Conservation (phyloP, 2,329 filamentous ascomycete species). For the Penicillium sp. region DNA sequence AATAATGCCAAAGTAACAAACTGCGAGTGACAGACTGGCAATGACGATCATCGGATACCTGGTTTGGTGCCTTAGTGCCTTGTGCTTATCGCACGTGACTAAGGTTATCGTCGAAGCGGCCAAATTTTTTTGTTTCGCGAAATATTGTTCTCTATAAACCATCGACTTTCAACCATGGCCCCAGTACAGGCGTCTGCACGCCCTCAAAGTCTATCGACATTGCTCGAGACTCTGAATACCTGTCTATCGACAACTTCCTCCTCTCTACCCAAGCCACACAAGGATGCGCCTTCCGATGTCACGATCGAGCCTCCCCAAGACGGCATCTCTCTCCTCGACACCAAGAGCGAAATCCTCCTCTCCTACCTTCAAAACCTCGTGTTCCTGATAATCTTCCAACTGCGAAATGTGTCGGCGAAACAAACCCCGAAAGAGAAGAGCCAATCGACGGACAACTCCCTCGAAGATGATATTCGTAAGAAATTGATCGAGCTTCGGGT, state of each 20-base stretch:
- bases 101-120: conserved; percentile 10
- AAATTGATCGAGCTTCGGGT: conserved; percentile 91
- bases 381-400: conserved; percentile 78
- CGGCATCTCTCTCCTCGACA: conserved; percentile 90
- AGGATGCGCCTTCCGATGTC: conserved; percentile 55
- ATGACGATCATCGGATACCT: conserved; percentile 6
- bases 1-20: not conserved
- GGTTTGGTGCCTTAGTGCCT: conserved; percentile 6
- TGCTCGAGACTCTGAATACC: conserved; percentile 37
- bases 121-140: conserved; percentile 12
- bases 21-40: conserved; percentile 11
- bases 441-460: conserved; percentile 35
- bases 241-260: conserved; percentile 37
- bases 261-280: conserved; percentile 36
- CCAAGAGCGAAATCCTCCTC: conserved; percentile 95
- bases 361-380: conserved; percentile 94
- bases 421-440: conserved; percentile 33
- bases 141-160: not conserved
- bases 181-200: conserved; percentile 24
- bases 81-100: conserved; percentile 5
- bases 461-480: conserved; percentile 69
- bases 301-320: conserved; percentile 74
- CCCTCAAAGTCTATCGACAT: conserved; percentile 27
- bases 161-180: conserved; percentile 24
- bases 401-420: conserved; percentile 57